These are phyloP conservation scores for Cercospora janseana DNA, from an alignment of 2,329 filamentous ascomycete species.

Conservation along the genomic window DNA sequence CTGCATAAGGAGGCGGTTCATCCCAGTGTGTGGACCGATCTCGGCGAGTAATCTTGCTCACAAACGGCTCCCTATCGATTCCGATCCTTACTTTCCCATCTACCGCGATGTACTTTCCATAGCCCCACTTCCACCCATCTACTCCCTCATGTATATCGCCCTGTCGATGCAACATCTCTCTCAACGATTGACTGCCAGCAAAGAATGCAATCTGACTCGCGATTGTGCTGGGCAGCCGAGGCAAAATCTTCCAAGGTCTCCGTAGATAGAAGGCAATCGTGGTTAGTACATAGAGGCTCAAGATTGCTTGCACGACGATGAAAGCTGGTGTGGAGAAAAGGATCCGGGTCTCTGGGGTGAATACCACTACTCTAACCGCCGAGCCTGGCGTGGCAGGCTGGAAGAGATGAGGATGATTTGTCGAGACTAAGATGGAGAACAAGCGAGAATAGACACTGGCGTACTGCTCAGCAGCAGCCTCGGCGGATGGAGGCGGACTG, in stretches of 20 bases:
- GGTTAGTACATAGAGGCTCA: constrained; percentile 47
- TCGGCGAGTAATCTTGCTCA: no score
- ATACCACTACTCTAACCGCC: constrained; percentile 17
- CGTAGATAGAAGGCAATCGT: constrained; percentile 46
- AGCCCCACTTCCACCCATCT: constrained; percentile 42
- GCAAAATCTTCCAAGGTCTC: constrained; percentile 46
- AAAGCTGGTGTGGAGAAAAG: constrained; percentile 53
- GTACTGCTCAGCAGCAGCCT: constrained; percentile 30
- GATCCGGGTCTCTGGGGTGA: constrained; percentile 43
- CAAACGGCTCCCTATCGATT: constrained; percentile 51
- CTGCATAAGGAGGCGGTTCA: no score
- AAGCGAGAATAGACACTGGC: constrained; percentile 39
- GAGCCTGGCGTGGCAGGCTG: constrained; percentile 7
- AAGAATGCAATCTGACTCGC: constrained; percentile 51
- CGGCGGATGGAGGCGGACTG: constrained; percentile 36
- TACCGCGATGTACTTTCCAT: constrained; percentile 50
- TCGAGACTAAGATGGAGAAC: constrained; percentile 47
- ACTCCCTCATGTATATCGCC: neutral
- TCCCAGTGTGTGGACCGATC: no score
- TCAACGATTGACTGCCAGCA: constrained; percentile 47
- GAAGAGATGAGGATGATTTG: constrained; percentile 45
- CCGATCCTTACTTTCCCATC: constrained; percentile 53
- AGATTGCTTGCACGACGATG: constrained; percentile 45
- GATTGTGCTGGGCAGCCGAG: constrained; percentile 53
- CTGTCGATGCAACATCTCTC: constrained; percentile 35